A percentile compares a stretch with the other conserved stretches of the same genome.
These are phyloP conservation scores for Rhododendron molle DNA, from an alignment of 148 eudicot species.

Conservation along the genomic window DNA sequence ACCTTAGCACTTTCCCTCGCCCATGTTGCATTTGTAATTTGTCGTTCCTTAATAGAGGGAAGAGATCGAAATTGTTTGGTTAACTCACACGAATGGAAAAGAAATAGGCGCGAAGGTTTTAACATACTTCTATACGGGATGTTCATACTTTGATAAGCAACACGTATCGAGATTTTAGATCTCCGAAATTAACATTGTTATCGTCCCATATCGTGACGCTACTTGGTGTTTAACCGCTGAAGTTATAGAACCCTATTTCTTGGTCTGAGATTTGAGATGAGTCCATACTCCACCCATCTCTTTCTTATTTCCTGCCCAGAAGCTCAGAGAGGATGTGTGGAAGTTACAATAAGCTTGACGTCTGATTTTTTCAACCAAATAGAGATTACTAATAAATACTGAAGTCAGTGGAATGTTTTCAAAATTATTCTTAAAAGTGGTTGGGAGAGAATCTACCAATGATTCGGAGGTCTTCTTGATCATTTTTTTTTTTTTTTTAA, in stretches of 20 bases:
- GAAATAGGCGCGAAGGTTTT: background rate
- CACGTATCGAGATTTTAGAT: background rate
- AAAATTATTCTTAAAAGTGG: background rate
- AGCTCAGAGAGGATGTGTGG: background rate
- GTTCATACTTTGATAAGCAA: background rate
- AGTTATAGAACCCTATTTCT: background rate
- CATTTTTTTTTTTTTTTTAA: background rate
- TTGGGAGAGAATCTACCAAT: background rate
- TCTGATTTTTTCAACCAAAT: background rate
- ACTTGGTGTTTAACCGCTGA: background rate
- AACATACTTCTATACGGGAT: background rate
- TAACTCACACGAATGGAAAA: background rate
- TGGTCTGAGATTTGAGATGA: background rate
- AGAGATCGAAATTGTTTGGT: background rate
- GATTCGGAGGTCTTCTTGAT: background rate
- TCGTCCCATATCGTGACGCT: background rate
- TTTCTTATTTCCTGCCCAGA: background rate
- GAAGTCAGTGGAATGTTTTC: background rate
- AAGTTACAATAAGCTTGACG: background rate
- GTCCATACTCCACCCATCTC: background rate
- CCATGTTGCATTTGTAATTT: background rate
- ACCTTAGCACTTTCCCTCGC: background rate
- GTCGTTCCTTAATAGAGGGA: background rate
- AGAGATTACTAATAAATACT: background rate
- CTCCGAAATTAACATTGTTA: background rate